phyloP scores from a whole-genome alignment of 2,329 filamentous ascomycete genomes.

The Bipolaris oryzae region DNA sequence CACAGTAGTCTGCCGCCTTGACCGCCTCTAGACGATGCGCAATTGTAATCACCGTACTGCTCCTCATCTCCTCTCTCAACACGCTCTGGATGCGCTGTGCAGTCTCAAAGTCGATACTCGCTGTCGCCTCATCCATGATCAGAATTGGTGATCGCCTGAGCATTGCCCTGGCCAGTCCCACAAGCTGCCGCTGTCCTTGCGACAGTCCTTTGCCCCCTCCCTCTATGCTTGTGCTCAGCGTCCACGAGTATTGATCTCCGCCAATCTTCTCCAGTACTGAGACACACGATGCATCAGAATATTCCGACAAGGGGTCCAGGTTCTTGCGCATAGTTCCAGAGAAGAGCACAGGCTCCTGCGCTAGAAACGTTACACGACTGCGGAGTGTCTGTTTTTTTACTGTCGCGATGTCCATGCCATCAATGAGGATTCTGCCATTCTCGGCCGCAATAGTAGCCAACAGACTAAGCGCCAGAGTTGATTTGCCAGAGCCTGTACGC shows the following conservation, averaged over 20 bases:
- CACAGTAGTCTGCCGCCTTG: conserved; percentile 61
- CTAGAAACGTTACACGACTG: conserved; percentile 68
- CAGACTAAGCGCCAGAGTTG: conserved; percentile 70
- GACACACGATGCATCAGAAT: conserved; percentile 61
- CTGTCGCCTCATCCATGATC: conserved; percentile 70
- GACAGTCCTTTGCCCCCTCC: conserved; percentile 66
- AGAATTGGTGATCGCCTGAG: conserved; percentile 65
- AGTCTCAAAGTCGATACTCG: conserved; percentile 68
- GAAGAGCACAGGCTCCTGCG: conserved; percentile 71
- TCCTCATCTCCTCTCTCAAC: conserved; percentile 61
- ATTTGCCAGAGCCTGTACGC: conserved; percentile 79
- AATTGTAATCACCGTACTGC: conserved; percentile 68
- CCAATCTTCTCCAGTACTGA: conserved; percentile 62
- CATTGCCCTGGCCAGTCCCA: conserved; percentile 68
- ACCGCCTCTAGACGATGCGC: conserved; percentile 70
- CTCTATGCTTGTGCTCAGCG: conserved; percentile 62
- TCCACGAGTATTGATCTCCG: conserved; percentile 59
- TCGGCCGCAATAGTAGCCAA: conserved; percentile 61
- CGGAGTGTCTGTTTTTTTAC: conserved; percentile 66
- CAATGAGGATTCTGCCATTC: conserved; percentile 63
- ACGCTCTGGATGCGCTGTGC: conserved; percentile 62
- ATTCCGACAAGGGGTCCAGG: conserved; percentile 65
- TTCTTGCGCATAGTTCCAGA: conserved; percentile 66
- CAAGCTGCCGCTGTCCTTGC: conserved; percentile 69
- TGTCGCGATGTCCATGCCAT: conserved; percentile 64